Base-by-base conservation (phyloP, 345 rosid species). In the Dovyalis caffra region DNA sequence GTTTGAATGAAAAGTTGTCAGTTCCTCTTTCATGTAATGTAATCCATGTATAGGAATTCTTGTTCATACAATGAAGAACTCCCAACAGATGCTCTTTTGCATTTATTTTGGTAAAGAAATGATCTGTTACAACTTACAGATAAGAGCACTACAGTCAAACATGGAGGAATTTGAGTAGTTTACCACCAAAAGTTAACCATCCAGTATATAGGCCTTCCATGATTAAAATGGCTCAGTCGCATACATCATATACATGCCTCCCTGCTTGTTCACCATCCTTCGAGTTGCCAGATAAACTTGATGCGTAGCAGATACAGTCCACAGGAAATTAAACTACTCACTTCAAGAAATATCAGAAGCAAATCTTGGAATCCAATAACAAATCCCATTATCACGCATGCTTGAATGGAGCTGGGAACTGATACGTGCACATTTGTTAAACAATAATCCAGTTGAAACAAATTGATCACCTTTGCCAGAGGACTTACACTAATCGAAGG, bases 261-360 rank as follows among this genome's bases (percentile, higher is more conserved):
- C 56, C 47, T 53, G n/a, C 70, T 56, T 10, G n/a, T 37, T 74
- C 66, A 35, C 20, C 65, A 53, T 56, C 51, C 15, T 47, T 73
- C 15, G 14, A 28, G 20, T 34, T 61, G 58, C 69, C 29, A 23
- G 10, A 37, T 38, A 6, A 35, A 8, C 29, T 61, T 61, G 40
- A 38, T 16, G 16, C 6, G 49, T 21, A 66, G 21, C 53, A 47
- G 53, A 47, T 15, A 47, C 5, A 5, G 20, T 47, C n/a, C 53
- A 15, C 53, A 15, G 53, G 53, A 47, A 47, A 47, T 47, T 47
- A 47, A 16, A 45, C 21, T 47, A 47, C 53, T 15, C 53, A 47
- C 21, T 18, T 47, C 8, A 16, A 47, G 21, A 4, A 47, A 23
- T 10, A 61, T 12, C 51, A 26, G 18, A 57, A 58, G 53, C 35